Percentiles rank a stretch among this genome's conserved stretches.
phyloP scores from a whole-genome alignment of 2,329 filamentous ascomycete genomes.

The Boeremia lycopersici region DNA sequence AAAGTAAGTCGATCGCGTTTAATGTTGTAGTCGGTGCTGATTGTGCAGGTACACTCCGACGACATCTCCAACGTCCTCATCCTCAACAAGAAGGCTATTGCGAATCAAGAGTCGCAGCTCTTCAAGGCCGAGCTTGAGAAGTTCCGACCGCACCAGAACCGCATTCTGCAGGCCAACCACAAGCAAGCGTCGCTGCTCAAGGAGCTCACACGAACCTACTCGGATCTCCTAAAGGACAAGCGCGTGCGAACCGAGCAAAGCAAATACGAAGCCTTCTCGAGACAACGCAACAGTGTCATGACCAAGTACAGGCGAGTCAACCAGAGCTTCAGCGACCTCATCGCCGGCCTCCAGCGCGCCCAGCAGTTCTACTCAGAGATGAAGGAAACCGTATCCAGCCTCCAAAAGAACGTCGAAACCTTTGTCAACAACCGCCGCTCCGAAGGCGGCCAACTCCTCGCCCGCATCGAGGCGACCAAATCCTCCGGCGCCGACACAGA shows the following conservation, averaged over 20 bases:
- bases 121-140: conserved; percentile 98
- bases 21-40: conserved; percentile 1
- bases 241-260: conserved; percentile 90
- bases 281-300: conserved; percentile 80
- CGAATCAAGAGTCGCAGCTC: conserved; percentile 87
- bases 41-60: conserved; percentile 80
- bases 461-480: conserved; percentile 83
- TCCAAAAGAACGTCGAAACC: conserved; percentile 93
- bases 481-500: conserved; percentile 78
- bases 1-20: conserved; percentile 67
- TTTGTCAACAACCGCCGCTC: conserved; percentile 94
- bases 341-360: conserved; percentile 83
- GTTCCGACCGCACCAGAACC: conserved; percentile 89
- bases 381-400: conserved; percentile 88
- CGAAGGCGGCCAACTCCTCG: conserved; percentile 87
- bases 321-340: conserved; percentile 88
- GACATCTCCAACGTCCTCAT: conserved; percentile 98
- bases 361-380: conserved; percentile 96
- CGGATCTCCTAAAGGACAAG: conserved; percentile 88
- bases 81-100: conserved; percentile 94
- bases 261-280: conserved; percentile 88
- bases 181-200: conserved; percentile 96
- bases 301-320: conserved; percentile 89
- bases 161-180: conserved; percentile 89
- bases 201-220: conserved; percentile 86